Base-by-base conservation (phyloP, 2,329 filamentous ascomycete species). In the Aaosphaeria pasadenensis region DNA sequence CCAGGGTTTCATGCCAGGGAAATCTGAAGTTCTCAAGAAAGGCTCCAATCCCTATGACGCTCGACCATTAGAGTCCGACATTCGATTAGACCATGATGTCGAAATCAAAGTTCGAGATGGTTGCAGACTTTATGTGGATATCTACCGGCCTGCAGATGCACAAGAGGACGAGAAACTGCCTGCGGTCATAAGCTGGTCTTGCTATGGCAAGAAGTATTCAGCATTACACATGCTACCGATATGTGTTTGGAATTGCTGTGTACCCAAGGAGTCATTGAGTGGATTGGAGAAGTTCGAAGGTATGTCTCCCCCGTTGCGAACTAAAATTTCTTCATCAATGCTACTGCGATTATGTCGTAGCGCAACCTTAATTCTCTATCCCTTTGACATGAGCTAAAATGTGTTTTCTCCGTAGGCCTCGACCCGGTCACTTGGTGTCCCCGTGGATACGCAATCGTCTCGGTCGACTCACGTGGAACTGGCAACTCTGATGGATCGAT, bases 161-260 rank as follows among this genome's bases (percentile, higher is more conserved):
- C 46, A 53, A n/a, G 57, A 59, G 9, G 47, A 52, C n/a, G 57
- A 57, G n/a, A 43, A 71, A 39, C 56, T 76, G 1, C 75, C 76
- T 1, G 75, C 73, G 1, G 58, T 77, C 28, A 52, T 79, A 1
- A 65, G 63, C 43, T 78, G 73, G 73, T 70, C 66, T 5, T 70
- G 67, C 11, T 78, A 73, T 49, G 76, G 76, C 17, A 78, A 78
- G 52, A 59, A 73, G 48, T 74, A 70, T 36, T 69, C 63, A 11
- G 68, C 67, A 3, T 53, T 74, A 11, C 56, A 64, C 13, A 72
- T 72, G 59, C 58, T 73, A 3, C 60, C 68, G 1, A 74, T 71
- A 58, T 66, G 62, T 5, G 70, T 70, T 57, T 69, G 67, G 68
- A 66, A 71, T 32, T 70, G 67, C 44, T 71, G 73, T 5, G 64